Evolutionary conservation across 2,329 filamentous ascomycete genomes (phyloP), one percentile per base, ranked within the genome.

Genomic region (Alternaria gansuensis): DNA sequence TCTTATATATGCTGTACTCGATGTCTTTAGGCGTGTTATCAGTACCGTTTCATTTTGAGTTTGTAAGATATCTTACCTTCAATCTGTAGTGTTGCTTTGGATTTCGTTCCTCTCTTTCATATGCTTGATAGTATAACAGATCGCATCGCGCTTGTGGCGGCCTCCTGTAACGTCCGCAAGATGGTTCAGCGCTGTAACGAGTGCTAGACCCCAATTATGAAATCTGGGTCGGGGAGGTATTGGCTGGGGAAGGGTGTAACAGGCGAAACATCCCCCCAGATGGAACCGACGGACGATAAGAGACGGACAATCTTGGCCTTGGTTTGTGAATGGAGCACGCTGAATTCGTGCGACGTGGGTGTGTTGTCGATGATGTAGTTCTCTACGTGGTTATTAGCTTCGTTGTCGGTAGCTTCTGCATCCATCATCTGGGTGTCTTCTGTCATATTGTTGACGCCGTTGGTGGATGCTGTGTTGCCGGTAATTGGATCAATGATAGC

Each of bases 161-260:
- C 9, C 13, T 9, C 33, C 31, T 4, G 37, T 39, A 5, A 34
- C 13, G 8, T 33, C 31, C 39, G 55, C 43, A 11, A 58, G 55
- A 14, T 14, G 14, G 24, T 40, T 23, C 2, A 59, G 24, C 14
- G 37, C 26, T 2, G 51, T 4, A 1, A 59, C 26, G 14, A 59
- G 24, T 3, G 23, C 24, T 6, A 40, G 5, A 4, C 45, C 37
- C 51, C 39, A 54, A 13, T 54, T 54, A 3, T 45, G 51, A 14
- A 31, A 31, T 54, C 31, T 6, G 45, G 51, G 10, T 59, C 50
- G 5, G 50, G 43, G 11, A 46, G 28, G 44, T 54, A 54, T 4
- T 49, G 37, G 13, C 6, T 3, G 17, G 50, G 39, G 31, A 48
- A 54, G 3, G 24, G 36, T 21, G 51, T 28, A 5, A 51, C 50